Evolutionary conservation across 345 rosid species (phyloP).

Genomic region (Turritis glabra): DNA sequence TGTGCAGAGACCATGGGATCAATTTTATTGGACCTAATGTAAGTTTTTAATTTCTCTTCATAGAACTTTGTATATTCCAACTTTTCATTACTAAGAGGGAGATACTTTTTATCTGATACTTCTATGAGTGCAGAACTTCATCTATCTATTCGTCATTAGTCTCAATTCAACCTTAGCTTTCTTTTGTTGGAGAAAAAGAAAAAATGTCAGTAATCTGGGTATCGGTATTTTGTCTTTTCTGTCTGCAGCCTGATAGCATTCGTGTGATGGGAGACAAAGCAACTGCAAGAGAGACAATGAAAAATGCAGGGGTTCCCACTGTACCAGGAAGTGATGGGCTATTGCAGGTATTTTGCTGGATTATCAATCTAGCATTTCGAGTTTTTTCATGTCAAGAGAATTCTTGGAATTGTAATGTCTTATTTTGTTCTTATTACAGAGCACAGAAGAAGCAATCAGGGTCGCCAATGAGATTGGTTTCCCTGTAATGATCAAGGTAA

Average conservation of each 20-base stretch:
- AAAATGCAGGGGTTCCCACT: constrained; percentile 97
- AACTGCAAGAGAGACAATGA: constrained; percentile 99
- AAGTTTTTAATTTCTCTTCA: constrained; percentile 29
- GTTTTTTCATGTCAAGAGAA: not conserved
- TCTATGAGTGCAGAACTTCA: not conserved
- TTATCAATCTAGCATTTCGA: constrained; percentile 6
- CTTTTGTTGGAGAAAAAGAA: not conserved
- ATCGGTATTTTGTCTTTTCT: not conserved
- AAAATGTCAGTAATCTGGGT: constrained; percentile 1
- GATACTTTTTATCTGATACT: not conserved
- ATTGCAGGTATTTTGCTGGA: constrained; percentile 57
- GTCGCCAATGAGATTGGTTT: constrained; percentile 87
- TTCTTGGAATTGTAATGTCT: not conserved
- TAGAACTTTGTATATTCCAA: not conserved
- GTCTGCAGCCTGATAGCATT: constrained; percentile 91
- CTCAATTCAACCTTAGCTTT: not conserved
- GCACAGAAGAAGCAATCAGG: constrained; percentile 85
- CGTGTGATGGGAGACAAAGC: constrained; percentile 98
- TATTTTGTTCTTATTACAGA: constrained; percentile 43
- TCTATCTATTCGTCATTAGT: not conserved
- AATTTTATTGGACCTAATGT: constrained; percentile 98
- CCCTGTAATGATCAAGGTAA: constrained; percentile 99
- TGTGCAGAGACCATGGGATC: constrained; percentile 94
- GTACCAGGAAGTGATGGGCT: constrained; percentile 99
- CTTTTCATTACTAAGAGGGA: not conserved